Evolutionary conservation across 2,329 filamentous ascomycete genomes (phyloP).

Genomic region (Fusarium fracticaudum): DNA sequence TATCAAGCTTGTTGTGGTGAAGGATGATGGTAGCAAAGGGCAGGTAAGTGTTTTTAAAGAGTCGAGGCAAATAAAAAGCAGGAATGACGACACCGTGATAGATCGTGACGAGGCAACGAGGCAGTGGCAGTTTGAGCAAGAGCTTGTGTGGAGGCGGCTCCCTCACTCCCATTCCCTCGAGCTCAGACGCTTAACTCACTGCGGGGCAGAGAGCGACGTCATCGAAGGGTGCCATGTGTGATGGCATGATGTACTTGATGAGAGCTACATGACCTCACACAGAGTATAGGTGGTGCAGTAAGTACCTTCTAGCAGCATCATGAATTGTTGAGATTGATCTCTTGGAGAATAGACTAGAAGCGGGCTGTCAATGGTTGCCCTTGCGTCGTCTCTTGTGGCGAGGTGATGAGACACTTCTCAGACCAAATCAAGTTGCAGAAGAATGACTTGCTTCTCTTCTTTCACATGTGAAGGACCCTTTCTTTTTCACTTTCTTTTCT

Average conservation of each 20-base stretch:
- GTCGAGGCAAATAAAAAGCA: neutral
- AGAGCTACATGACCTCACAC: neutral
- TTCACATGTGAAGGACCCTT: conserved; percentile 34
- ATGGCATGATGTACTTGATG: conserved; percentile 36
- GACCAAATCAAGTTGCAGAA: conserved; percentile 21
- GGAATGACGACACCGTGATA: conserved; percentile 35
- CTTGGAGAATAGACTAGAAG: conserved; percentile 24
- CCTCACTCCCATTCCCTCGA: neutral
- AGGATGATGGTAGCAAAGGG: neutral
- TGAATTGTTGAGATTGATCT: conserved; percentile 4
- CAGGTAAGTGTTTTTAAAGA: conserved; percentile 25
- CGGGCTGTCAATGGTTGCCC: conserved; percentile 24
- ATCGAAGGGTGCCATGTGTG: conserved; percentile 28
- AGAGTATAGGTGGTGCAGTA: fast-evolving
- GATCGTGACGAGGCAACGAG: conserved; percentile 35
- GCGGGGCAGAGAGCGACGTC: conserved; percentile 46
- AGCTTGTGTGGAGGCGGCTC: conserved; percentile 14
- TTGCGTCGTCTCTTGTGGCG: conserved; percentile 31
- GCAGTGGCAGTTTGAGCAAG: conserved; percentile 14
- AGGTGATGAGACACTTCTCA: conserved; percentile 33
- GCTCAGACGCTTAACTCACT: conserved; percentile 2
- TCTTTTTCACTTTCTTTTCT: conserved; percentile 8
- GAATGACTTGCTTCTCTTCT: conserved; percentile 4
- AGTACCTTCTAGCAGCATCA: conserved; percentile 14
- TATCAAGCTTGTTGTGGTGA: conserved; percentile 25